Percentiles rank a stretch among this genome's conserved stretches.
These are phyloP conservation scores for Odonthalia washingtoniensis DNA, from an alignment of 31 red algal genomes.

Conservation along the genomic window DNA sequence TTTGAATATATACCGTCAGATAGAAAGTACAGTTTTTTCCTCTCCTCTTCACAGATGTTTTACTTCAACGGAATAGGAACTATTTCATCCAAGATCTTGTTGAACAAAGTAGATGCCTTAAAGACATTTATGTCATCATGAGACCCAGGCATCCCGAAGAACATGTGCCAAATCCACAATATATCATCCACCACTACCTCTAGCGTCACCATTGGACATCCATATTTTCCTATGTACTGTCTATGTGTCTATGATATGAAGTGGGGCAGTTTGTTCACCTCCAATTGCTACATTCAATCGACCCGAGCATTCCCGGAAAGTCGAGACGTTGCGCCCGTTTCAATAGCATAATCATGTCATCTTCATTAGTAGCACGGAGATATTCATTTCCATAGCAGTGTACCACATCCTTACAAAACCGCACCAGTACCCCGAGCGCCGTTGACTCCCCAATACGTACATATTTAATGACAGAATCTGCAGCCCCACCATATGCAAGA, in stretches of 20 bases:
- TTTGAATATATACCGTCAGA: conserved; percentile 21
- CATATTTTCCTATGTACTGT: conserved; percentile 39
- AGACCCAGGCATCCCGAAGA: conserved; percentile 30
- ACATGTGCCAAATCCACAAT: conserved; percentile 38
- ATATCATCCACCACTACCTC: conserved; percentile 27
- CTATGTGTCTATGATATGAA: conserved; percentile 28
- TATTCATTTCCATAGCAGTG: background rate
- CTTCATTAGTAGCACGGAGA: background rate
- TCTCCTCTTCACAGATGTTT: background rate
- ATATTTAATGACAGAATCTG: conserved; percentile 39
- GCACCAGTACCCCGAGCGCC: conserved; percentile 5
- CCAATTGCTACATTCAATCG: conserved; percentile 36
- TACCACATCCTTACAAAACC: conserved; percentile 27
- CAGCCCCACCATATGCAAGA: conserved; percentile 36
- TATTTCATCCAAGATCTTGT: conserved; percentile 9
- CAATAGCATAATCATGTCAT: background rate
- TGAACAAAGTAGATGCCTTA: conserved; percentile 13
- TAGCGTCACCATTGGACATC: background rate
- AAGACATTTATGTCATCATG: conserved; percentile 16
- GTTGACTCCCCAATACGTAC: conserved; percentile 42
- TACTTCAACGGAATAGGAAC: conserved; percentile 27
- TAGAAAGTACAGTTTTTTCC: conserved; percentile 16
- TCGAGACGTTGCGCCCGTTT: background rate
- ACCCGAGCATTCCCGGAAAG: conserved; percentile 26
- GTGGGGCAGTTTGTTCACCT: conserved; percentile 40